A percentile compares a stretch with the other conserved stretches of the same genome.
phyloP scores from a whole-genome alignment of 106 monocot species.

The Allium sativum region DNA sequence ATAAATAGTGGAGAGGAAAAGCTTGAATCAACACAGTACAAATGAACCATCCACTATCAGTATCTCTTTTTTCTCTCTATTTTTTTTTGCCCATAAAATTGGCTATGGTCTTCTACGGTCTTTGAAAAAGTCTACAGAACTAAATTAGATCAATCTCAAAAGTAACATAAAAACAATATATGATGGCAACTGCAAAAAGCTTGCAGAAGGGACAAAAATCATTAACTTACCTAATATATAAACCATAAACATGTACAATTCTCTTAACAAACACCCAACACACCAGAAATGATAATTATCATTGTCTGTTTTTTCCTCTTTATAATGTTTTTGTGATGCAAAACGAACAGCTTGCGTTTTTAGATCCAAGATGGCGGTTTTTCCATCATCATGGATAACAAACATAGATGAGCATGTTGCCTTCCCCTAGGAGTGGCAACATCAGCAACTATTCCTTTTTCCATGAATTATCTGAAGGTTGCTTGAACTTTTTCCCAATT shows the following conservation, averaged over 20 bases:
- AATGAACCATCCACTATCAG: too few relatives aligned
- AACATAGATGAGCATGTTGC: conserved; percentile 22
- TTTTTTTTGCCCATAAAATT: too few relatives aligned
- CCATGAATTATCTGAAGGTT: conserved; percentile 62
- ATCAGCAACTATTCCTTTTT: conserved; percentile 38
- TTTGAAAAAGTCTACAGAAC: too few relatives aligned
- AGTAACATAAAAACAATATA: too few relatives aligned
- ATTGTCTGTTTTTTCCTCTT: conserved; percentile 20
- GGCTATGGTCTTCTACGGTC: too few relatives aligned
- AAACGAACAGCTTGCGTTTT: conserved; percentile 55
- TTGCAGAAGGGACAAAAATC: neutral
- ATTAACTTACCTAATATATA: neutral
- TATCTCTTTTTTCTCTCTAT: too few relatives aligned
- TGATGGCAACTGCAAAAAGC: neutral
- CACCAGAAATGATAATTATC: too few relatives aligned
- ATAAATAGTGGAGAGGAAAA: too few relatives aligned
- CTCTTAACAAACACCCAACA: too few relatives aligned
- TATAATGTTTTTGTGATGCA: conserved; percentile 36
- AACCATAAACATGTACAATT: neutral
- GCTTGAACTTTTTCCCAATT: conserved; percentile 74
- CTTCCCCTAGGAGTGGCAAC: conserved; percentile 10
- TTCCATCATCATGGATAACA: conserved; percentile 46
- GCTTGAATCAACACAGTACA: too few relatives aligned
- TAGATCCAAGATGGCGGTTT: conserved; percentile 35
- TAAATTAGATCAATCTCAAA: too few relatives aligned